Base-by-base conservation (phyloP, 164 flowering plant species). In the Sextonia rubra region DNA sequence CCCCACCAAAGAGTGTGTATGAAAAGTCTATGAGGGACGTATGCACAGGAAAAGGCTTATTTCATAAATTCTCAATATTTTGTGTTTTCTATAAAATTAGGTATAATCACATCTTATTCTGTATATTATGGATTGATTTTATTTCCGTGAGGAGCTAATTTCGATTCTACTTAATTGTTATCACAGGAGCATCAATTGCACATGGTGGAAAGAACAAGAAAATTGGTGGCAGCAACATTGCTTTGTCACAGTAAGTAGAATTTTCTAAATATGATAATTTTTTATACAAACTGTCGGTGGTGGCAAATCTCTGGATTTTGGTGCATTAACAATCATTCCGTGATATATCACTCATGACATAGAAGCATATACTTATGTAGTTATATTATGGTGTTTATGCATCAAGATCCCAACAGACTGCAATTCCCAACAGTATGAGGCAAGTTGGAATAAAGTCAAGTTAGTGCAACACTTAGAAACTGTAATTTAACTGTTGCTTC, bases 211-310 rank as follows among this genome's bases (percentile, higher is more conserved):
- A 77, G 66, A 67, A 70, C 20, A 75, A 66, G 56, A 73, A 70
- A 4, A 68, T 14, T 65, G 74, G 63, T 30, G 74, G 77, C 55
- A 76, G 55, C 56, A 69, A 66, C 65, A 74, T 69, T n/a, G 22
- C 12, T 47, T 62, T 71, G 44, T 69, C 84, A 60, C 30, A 62
- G 89, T 86, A 74, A 82, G 90, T 80, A 56, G 74, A 67, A 62
- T 62, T 52, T 23, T 26, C 17, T 5, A 52, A 52, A 11, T 52
- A 17, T 52, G 58, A 52, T 52, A 3, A 4, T 52, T 52, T 52
- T 52, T 18, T 12, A 52, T 52, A 52, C 58, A 17, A 52, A 52
- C n/a, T 52, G 18, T 52, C 20, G 14, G n/a, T 52, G 58, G 58
- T 52, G 58, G 14, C 58, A 12, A 52, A 5, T 52, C n/a, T 52